Base-by-base conservation (phyloP, 306 rosid species). In the Dalbergia cochinchinensis region DNA sequence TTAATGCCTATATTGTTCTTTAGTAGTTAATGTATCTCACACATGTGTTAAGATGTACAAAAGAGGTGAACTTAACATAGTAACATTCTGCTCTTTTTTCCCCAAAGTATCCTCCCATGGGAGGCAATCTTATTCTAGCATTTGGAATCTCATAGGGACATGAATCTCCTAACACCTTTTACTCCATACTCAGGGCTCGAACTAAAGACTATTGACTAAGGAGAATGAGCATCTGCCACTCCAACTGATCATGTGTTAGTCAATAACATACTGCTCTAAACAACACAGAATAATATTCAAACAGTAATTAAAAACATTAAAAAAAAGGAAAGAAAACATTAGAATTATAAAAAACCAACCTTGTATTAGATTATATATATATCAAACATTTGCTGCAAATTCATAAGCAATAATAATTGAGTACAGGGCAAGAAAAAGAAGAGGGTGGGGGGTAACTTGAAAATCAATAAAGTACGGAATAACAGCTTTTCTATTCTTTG, bases 391-490 rank as follows among this genome's bases (percentile, higher is more conserved):
- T 34, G 11, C 33, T 50, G 53, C 66, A 59, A 48, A 10, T 11
- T 11, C 65, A 7, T 69, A 44, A 71, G 31, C 35, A 77, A 39
- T 53, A 61, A 61, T 1, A 13, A 4, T 37, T 37, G 41, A 59
- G 9, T 62, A 71, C 61, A 73, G n/a, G 15, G 26, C 76, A 69
- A 59, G 19, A 13, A 14, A 13, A 14, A 7, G 22, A 20, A 20
- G 5, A 4, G 5, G 4, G 8, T 7, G 8, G 53, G n/a, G 12
- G 3, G 4, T 4, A 26, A 26, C 31, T 26, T 26, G 15, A 53
- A 18, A 59, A 42, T 88, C 73, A 95, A 82, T 86, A 91, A 95
- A 80, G 73, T 89, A 90, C 3, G 99, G 98, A 20, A 95, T 76
- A 41, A 91, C 91, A 57, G 88, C 96, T 80, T 89, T 91, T 65